These are phyloP conservation scores for Eremomyces bilateralis DNA, from an alignment of 495 filamentous ascomycete genomes.

Conservation along the genomic window DNA sequence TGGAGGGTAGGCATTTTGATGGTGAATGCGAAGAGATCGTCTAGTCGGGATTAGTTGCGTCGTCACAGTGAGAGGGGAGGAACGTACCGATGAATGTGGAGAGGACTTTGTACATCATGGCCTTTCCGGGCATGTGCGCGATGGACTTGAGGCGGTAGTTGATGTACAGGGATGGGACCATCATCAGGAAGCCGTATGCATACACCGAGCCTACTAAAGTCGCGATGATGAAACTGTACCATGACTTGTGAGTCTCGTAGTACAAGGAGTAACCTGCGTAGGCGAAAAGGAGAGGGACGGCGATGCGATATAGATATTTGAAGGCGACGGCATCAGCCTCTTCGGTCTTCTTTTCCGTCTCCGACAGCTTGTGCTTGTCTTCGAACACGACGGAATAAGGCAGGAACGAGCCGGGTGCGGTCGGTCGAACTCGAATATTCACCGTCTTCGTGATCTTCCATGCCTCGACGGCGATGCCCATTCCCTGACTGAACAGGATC, in stretches of 20 bases:
- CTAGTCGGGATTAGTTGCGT: no score
- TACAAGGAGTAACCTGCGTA: conserved; percentile 79
- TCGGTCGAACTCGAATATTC: conserved; percentile 59
- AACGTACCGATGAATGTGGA: conserved; percentile 68
- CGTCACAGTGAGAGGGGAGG: no score
- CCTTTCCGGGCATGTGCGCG: conserved; percentile 88
- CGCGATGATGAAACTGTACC: conserved; percentile 84
- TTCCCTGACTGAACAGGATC: conserved; percentile 83
- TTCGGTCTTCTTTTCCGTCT: conserved; percentile 92
- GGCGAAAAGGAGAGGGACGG: conserved; percentile 68
- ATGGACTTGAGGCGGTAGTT: conserved; percentile 95
- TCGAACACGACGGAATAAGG: conserved; percentile 78
- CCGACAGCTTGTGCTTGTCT: conserved; percentile 87
- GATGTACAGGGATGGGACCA: conserved; percentile 94
- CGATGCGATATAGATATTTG: conserved; percentile 80
- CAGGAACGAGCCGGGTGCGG: conserved; percentile 32
- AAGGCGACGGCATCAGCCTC: conserved; percentile 97
- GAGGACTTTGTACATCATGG: conserved; percentile 95
- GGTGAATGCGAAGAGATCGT: conserved; percentile 87
- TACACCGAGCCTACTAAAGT: conserved; percentile 93
- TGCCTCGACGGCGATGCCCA: conserved; percentile 82
- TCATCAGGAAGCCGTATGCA: conserved; percentile 97
- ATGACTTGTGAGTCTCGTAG: conserved; percentile 92
- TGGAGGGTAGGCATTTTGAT: conserved; percentile 98
- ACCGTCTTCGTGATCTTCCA: conserved; percentile 99